Percentiles rank a stretch among this genome's conserved stretches.
Conservation (phyloP, 345 rosid genomes). For the thale cress (Arabidopsis thaliana) region DNA sequence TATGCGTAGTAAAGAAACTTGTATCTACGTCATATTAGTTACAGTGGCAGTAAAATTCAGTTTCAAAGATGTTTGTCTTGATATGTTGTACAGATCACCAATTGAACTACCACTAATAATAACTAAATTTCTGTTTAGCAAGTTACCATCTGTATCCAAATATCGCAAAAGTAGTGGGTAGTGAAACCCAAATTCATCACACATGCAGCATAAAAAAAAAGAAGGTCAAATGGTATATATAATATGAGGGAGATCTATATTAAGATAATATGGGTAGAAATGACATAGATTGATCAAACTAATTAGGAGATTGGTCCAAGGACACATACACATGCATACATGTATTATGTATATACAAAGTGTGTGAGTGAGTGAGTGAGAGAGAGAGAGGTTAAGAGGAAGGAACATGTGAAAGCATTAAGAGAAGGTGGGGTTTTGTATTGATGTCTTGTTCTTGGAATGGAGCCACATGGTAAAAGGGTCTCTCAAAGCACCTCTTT, state of each 20-base stretch:
- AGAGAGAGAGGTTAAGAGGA: slow-evolving; percentile 22
- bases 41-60: not conserved
- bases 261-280: slow-evolving; percentile 16
- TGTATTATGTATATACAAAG: not conserved
- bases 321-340: slow-evolving; percentile 33
- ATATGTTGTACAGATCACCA: not conserved
- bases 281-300: slow-evolving; percentile 34
- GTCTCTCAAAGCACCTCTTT: slow-evolving; percentile 43
- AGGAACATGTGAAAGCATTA: slow-evolving; percentile 48
- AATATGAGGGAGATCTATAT: slow-evolving; percentile 9
- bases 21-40: not conserved
- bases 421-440: slow-evolving; percentile 48
- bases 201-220: slow-evolving; percentile 1
- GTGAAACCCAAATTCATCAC: not conserved
- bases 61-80: not conserved
- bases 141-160: slow-evolving; percentile 15
- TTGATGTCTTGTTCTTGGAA: slow-evolving; percentile 49
- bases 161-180: slow-evolving; percentile 1
- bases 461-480: slow-evolving; percentile 48
- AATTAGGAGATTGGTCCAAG: slow-evolving; percentile 12
- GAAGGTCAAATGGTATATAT: not conserved
- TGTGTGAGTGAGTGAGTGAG: not conserved
- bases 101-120: not conserved
- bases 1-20: not conserved
- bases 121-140: not conserved